Evolutionary conservation across 129 eudicot species (phyloP).

Genomic region (Gnaphalium uliginosum): DNA sequence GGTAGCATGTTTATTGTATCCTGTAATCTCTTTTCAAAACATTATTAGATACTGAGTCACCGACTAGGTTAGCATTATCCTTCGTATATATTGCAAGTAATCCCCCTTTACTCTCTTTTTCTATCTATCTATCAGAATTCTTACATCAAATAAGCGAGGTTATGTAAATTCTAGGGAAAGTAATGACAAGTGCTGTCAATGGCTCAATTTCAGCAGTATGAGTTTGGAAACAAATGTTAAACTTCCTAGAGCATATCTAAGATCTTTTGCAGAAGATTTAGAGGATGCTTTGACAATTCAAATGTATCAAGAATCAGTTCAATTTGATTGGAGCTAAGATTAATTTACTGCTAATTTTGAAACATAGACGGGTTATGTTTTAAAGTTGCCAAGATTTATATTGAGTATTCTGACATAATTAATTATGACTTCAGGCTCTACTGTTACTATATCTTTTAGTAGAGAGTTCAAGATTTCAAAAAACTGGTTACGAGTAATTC

Average conservation of each 20-base stretch:
- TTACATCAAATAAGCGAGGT: background rate
- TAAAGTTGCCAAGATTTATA: no score
- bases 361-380: background rate
- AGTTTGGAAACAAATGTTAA: background rate
- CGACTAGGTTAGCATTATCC: background rate
- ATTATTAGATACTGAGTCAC: background rate
- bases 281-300: background rate
- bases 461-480: background rate
- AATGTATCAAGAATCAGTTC: background rate
- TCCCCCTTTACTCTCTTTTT: background rate
- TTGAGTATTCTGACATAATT: background rate
- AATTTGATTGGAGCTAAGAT: background rate
- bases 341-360: background rate
- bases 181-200: background rate
- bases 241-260: background rate
- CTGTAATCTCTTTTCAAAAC: conserved; percentile 11
- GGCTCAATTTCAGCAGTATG: background rate
- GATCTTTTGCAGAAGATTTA: no score
- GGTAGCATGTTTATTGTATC: conserved; percentile 39
- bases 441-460: no score
- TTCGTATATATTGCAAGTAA: background rate
- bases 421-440: background rate
- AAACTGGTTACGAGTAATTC: no score
- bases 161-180: background rate
- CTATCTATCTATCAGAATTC: background rate